Conservation (phyloP, 1,284 basidiomycete genomes). For the Moesziomyces aphidis region DNA sequence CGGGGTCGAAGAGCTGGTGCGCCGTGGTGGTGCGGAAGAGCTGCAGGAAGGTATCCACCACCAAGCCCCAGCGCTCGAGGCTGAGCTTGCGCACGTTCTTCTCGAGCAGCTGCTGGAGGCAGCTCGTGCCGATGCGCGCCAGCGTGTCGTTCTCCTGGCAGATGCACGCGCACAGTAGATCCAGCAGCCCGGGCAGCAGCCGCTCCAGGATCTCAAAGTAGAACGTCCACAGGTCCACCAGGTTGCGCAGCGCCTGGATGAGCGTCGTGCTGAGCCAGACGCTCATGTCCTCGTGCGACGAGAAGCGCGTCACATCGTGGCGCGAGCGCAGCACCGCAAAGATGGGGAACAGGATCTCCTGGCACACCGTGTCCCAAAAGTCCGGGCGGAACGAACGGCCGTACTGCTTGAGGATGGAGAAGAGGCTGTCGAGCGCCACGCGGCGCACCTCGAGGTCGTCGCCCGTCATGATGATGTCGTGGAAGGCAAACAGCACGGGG, state of each 20-base stretch:
- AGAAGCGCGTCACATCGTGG: slow-evolving; percentile 87
- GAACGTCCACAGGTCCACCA: slow-evolving; percentile 95
- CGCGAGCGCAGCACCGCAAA: slow-evolving; percentile 91
- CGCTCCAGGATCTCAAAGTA: slow-evolving; percentile 93
- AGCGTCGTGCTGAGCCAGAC: slow-evolving; percentile 99
- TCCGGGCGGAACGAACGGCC: slow-evolving; percentile 86
- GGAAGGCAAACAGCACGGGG: slow-evolving; percentile 94
- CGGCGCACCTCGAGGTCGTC: slow-evolving; percentile 96
- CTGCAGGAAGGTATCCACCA: slow-evolving; percentile 92
- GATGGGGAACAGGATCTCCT: slow-evolving; percentile 97
- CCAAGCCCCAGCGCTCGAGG: slow-evolving; percentile 86
- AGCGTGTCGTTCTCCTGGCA: slow-evolving; percentile 92
- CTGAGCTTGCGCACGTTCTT: slow-evolving; percentile 91
- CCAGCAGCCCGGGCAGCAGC: slow-evolving; percentile 89
- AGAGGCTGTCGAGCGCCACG: slow-evolving; percentile 89
- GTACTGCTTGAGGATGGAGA: slow-evolving; percentile 91
- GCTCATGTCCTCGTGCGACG: slow-evolving; percentile 97
- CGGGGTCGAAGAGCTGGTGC: slow-evolving; percentile 92
- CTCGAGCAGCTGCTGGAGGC: slow-evolving; percentile 94
- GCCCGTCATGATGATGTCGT: slow-evolving; percentile 99
- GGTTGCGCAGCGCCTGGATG: slow-evolving; percentile 95
- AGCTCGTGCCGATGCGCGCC: slow-evolving; percentile 96
- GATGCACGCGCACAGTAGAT: slow-evolving; percentile 95
- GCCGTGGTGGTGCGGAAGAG: slow-evolving; percentile 98
- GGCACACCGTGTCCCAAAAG: slow-evolving; percentile 98